Evolutionary conservation across 176 grass and related monocot genomes (phyloP), one percentile per base, ranked within the genome.

Genomic region (Miscanthus lutarioriparius): DNA sequence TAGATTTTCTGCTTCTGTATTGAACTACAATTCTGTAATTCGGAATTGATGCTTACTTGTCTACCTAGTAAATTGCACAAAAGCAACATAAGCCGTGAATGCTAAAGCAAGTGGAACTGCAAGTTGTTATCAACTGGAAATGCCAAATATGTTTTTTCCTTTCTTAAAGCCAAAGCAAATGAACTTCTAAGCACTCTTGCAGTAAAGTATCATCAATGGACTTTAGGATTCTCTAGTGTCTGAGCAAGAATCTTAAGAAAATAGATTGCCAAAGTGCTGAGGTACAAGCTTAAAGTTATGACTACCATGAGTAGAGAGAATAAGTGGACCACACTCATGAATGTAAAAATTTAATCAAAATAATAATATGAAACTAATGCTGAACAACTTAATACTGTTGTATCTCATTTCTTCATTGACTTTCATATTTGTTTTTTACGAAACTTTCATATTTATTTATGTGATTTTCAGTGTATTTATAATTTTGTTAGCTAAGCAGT

Each of bases 211-310:
- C 35, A 47, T 85, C 49, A 45, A 89, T 80, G 3, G 15, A 61
- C 44, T 86, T 82, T 28, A 72, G n/a, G 35, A 74, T 74, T 65
- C 27, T 86, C 15, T 51, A 2, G 17, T 82, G 72, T n/a, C 66
- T 72, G 26, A 82, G 35, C 6, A 71, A 47, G 72, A 28, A 64
- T 76, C 19, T 36, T 65, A 39, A 66, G 41, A 71, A 53, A 20
- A 72, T 65, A 25, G 16, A 4, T 86, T 35, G 27, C 77, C 10
- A 32, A 88, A 84, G 35, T 65, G 76, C 43, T 53, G 6, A 40
- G 5, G 15, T 35, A 43, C 54, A 40, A 47, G n/a, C 61, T 56
- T 30, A 32, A 59, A 78, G 35, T 48, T 41, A 15, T 49, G 67
- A 16, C 67, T 14, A 65, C 22, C 63, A 63, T 71, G 36, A 82